Evolutionary conservation across 805 yeast genomes (phyloP), one percentile per base, ranked within the genome.

Genomic region (Tetrapisispora iriomotensis): DNA sequence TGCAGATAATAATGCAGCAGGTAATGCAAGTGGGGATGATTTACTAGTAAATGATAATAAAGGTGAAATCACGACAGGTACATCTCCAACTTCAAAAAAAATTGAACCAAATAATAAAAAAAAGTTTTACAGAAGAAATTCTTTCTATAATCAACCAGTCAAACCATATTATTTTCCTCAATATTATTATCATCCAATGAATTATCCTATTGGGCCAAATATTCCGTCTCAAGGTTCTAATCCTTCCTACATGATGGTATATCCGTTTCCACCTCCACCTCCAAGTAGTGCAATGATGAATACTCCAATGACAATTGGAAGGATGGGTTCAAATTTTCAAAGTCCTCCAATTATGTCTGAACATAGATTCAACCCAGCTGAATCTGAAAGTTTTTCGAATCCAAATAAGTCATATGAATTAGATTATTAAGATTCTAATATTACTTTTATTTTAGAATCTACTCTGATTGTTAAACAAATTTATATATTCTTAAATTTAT

Each of bases 221-320:
- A 47, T 42, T 22, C 45, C 52, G 15, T 40, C 51, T 12, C 51
- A 47, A 17, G 38, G 48, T 1, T 43, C 45, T 3, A 46, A 42
- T 34, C 55, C 48, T 15, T 53, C 61, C 9, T 54, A 52, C 30
- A 51, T 56, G 54, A 57, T 57, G 61, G 43, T 49, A 23, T 58
- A 53, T 40, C 56, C 61, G 13, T 44, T 56, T 39, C 58, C 60
- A 8, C 61, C 60, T 29, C 53, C 52, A 15, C 54, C 53, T 17
- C 50, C 55, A 8, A 53, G 47, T 24, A 49, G 50, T 15, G 26
- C 47, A n/a, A 39, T 50, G 40, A 43, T 51, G 12, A 41, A 46
- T 13, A 46, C 48, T 2, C 44, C 47, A 21, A 29, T 49, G 25
- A 46, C 49, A 4, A 30, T 48, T 37, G 43, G 44, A 20, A 20